Percentiles rank a stretch among this genome's conserved stretches.
Conservation (phyloP, 805 yeast species). For the Pichia heedii region DNA sequence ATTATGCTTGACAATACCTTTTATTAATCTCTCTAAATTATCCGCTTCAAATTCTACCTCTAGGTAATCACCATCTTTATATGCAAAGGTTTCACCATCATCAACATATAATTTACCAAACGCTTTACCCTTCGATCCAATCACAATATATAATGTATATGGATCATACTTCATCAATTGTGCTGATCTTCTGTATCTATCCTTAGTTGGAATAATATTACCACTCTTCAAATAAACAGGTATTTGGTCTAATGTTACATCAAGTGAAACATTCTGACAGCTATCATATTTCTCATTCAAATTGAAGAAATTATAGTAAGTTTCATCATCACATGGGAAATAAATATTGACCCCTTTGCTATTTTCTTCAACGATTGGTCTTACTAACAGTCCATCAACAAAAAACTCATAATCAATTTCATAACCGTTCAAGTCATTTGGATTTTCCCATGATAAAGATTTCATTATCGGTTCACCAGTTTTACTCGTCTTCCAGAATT, state of each 20-base stretch:
- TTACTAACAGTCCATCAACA: slow-evolving; percentile 62
- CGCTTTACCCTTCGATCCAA: slow-evolving; percentile 32
- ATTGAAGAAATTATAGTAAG: slow-evolving; percentile 45
- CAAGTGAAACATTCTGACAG: slow-evolving; percentile 32
- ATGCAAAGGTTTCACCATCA: slow-evolving; percentile 71
- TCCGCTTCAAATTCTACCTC: slow-evolving; percentile 33
- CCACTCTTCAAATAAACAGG: slow-evolving; percentile 82
- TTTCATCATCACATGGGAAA: slow-evolving; percentile 43
- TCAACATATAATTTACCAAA: slow-evolving; percentile 63
- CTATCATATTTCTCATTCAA: slow-evolving; percentile 23
- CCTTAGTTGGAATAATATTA: slow-evolving; percentile 54
- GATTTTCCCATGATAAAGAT: slow-evolving; percentile 55
- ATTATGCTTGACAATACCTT: slow-evolving; percentile 16
- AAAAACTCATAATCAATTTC: slow-evolving; percentile 77
- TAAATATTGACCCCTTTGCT: slow-evolving; percentile 33
- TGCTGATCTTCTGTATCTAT: slow-evolving; percentile 72
- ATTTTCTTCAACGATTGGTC: slow-evolving; percentile 64
- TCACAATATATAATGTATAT: slow-evolving; percentile 60
- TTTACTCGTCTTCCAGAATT: slow-evolving; percentile 54
- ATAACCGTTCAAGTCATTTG: slow-evolving; percentile 38
- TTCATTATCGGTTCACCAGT: slow-evolving; percentile 63
- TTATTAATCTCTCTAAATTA: slow-evolving; percentile 26
- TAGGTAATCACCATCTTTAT: slow-evolving; percentile 41
- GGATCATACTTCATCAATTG: slow-evolving; percentile 73
- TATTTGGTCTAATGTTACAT: slow-evolving; percentile 46